Evolutionary conservation across 768 basidiomycete species (phyloP), one percentile per base, ranked within the genome.

Genomic region (Melanogaster broomeanus): DNA sequence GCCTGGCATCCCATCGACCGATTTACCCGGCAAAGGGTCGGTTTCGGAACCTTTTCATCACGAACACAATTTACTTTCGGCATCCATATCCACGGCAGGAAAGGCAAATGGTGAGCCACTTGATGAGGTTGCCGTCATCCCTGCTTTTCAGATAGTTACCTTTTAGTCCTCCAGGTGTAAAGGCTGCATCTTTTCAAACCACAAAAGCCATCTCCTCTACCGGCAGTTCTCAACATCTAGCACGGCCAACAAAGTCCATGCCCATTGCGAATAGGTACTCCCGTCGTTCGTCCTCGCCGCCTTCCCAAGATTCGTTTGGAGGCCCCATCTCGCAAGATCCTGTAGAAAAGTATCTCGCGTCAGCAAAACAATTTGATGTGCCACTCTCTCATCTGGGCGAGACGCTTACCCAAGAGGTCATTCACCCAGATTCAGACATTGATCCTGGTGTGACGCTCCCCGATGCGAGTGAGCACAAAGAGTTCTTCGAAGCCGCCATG

Each of bases 291-390:
- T 68, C 67, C 19, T 73, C 74, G 6, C 61, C 60, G 33, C 63
- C 66, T 9, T 84, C 84, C 4, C 77, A 81, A 62, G 85, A 87
- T 63, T 88, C 87, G 2, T 86, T 88, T 52, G 83, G 76, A 35
- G 79, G 75, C 30, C 72, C 74, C 31, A 54, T 75, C n/a, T 73
- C 77, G 2, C 73, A 75, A 33, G 77, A 84, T 51, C 75, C 74
- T 9, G 75, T 76, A 25, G 71, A 75, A 46, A 67, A 63, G 24
- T 79, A 75, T 55, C 55, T 85, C 5, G 74, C 78, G 13, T 67
- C 77, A 3, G 51, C 67, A 41, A 79, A 77, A 54, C 72, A 77
- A 45, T 84, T 88, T 45, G 64, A 77, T 38, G 67, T 82, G 18
- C 87, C 87, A 47, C 67, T 88, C 41, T 79, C 80, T 27, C 78